A percentile compares a stretch with the other conserved stretches of the same genome.
phyloP scores from a whole-genome alignment of 768 basidiomycete species.

The Podaxis sp. region DNA sequence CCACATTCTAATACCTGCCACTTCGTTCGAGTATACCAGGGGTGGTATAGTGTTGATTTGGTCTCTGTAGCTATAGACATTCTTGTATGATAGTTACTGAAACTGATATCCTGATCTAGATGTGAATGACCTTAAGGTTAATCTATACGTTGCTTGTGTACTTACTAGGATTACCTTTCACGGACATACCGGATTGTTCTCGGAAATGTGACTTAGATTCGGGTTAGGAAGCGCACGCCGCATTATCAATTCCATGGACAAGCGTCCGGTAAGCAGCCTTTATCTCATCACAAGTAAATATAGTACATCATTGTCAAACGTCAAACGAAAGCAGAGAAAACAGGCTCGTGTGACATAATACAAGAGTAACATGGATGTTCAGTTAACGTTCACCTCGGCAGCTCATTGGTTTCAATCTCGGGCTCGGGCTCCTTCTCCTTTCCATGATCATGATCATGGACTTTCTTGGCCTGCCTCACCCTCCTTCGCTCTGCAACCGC shows the following conservation, averaged over 20 bases:
- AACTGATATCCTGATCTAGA: neutral
- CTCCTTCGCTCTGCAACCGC: constrained; percentile 34
- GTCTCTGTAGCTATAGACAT: constrained; percentile 7
- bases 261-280: too few species aligned
- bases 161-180: neutral
- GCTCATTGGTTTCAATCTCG: neutral
- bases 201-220: too few species aligned
- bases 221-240: too few species aligned
- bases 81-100: neutral
- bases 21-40: neutral
- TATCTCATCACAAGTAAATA: neutral
- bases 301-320: neutral
- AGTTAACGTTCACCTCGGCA: neutral
- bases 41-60: neutral
- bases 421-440: neutral
- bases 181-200: neutral
- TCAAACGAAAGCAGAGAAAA: neutral
- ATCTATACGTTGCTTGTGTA: neutral
- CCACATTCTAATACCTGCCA: neutral
- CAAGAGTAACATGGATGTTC: neutral
- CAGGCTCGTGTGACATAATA: neutral
- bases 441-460: neutral
- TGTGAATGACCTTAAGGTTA: neutral
- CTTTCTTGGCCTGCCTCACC: neutral
- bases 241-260: too few species aligned